These are phyloP conservation scores for Fusarium aywerte DNA, from an alignment of 2,329 filamentous ascomycete genomes.

Conservation along the genomic window DNA sequence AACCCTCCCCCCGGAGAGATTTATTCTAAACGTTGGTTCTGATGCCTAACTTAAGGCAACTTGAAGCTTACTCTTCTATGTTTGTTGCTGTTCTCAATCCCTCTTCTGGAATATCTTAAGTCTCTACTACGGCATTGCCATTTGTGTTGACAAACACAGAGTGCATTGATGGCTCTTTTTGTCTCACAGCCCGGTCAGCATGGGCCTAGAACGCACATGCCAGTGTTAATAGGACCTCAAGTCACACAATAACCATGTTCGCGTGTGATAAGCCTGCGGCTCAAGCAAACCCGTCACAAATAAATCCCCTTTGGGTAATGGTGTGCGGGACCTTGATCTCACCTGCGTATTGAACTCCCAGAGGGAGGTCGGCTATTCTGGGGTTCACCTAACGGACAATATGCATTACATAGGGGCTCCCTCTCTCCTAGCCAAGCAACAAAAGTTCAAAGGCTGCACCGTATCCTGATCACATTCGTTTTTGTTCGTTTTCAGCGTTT, in stretches of 20 bases:
- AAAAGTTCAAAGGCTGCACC: too few relatives aligned
- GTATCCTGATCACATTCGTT: too few relatives aligned
- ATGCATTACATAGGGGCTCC: neutral
- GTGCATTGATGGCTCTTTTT: too few relatives aligned
- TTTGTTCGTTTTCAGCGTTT: neutral
- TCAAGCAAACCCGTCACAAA: neutral
- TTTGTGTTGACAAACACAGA: too few relatives aligned
- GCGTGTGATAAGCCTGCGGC: neutral
- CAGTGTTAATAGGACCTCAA: neutral
- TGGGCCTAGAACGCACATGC: neutral
- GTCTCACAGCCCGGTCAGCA: neutral
- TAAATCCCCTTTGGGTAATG: neutral
- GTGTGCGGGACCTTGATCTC: neutral
- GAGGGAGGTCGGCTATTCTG: neutral
- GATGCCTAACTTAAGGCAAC: too few relatives aligned
- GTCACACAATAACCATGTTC: neutral
- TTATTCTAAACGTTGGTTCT: neutral
- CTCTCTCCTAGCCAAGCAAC: neutral
- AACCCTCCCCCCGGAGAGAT: neutral
- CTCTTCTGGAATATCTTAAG: too few relatives aligned
- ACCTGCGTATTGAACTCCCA: neutral
- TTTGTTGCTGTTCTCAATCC: too few relatives aligned
- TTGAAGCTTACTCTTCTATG: too few relatives aligned
- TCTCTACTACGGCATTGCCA: too few relatives aligned
- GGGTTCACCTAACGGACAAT: neutral